A percentile compares a stretch with the other conserved stretches of the same genome.
Conservation (phyloP, 495 filamentous ascomycete species). For the Penicillium malachiteum region DNA sequence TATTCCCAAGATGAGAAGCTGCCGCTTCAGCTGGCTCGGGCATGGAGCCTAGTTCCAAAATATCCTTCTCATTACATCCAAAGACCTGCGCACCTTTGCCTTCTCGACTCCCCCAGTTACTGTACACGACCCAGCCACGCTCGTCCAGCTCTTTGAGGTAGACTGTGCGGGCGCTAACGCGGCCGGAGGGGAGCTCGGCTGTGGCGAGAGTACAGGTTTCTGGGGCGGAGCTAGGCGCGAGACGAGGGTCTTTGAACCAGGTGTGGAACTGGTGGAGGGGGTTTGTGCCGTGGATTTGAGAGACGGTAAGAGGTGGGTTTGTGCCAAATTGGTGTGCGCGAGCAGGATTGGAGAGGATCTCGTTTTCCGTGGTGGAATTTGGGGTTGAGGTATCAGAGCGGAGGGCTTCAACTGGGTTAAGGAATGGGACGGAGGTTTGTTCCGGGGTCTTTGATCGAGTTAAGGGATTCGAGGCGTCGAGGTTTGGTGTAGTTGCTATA, state of each 20-base stretch:
- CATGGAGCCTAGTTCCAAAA: conserved; percentile 21
- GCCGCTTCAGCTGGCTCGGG: conserved; percentile 26
- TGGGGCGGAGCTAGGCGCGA: conserved; percentile 59
- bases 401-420: conserved; percentile 21
- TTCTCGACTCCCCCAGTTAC: conserved; percentile 74
- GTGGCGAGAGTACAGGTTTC: conserved; percentile 81
- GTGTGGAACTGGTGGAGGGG: conserved; percentile 81
- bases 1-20: conserved; percentile 32
- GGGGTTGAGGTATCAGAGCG: conserved; percentile 39
- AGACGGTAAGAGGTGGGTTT: conserved; percentile 44
- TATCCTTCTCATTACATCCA: conserved; percentile 15
- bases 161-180: conserved; percentile 79
- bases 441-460: conserved; percentile 56
- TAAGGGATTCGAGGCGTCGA: conserved; percentile 20
- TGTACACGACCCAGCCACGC: conserved; percentile 86
- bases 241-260: conserved; percentile 77
- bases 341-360: conserved; percentile 40
- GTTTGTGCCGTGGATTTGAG: conserved; percentile 40
- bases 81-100: conserved; percentile 48
- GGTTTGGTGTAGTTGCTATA: conserved; percentile 25
- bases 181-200: conserved; percentile 78
- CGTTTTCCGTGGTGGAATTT: conserved; percentile 32
- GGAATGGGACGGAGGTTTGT: conserved; percentile 34
- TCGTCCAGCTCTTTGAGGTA: conserved; percentile 80
- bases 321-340: conserved; percentile 49